These are phyloP conservation scores for Lasiosphaeriaceae sp. DNA, from an alignment of 495 filamentous ascomycete species.

Conservation along the genomic window DNA sequence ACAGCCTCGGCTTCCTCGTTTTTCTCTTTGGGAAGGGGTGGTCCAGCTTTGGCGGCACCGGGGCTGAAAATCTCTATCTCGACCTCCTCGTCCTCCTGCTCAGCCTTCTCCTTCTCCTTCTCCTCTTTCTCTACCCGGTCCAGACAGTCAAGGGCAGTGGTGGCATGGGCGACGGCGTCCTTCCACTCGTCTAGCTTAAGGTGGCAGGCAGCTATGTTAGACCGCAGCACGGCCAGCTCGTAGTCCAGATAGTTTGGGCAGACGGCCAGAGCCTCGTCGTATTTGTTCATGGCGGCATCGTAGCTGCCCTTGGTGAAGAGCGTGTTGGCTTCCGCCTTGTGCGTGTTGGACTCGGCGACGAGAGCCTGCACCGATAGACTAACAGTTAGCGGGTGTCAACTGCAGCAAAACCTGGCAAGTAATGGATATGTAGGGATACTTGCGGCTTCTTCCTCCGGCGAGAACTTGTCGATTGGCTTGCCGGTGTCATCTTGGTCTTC, in stretches of 20 bases:
- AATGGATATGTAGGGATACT: conserved; percentile 9
- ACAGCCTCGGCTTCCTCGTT: conserved; percentile 22
- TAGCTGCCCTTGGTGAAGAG: conserved; percentile 70
- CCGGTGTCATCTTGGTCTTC: conserved; percentile 18
- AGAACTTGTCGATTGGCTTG: conserved; percentile 28
- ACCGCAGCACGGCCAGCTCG: conserved; percentile 80
- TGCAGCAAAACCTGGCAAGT: not conserved
- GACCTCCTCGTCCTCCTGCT: conserved; percentile 54
- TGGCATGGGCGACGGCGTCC: conserved; percentile 70
- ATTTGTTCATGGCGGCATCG: conserved; percentile 81
- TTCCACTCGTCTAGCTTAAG: conserved; percentile 87
- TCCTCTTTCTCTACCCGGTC: conserved; percentile 49
- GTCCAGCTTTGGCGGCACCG: conserved; percentile 45
- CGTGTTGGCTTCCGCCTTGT: conserved; percentile 74
- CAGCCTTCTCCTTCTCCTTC: conserved; percentile 18
- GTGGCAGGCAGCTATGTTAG: conserved; percentile 89
- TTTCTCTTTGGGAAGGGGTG: conserved; percentile 37
- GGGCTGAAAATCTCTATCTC: conserved; percentile 55
- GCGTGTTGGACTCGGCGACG: conserved; percentile 65
- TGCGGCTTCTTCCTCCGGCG: conserved; percentile 46
- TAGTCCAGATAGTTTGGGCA: conserved; percentile 88
- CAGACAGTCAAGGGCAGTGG: conserved; percentile 65
- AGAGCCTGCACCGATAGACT: conserved; percentile 47
- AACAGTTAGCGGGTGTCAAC: not conserved
- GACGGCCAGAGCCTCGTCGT: conserved; percentile 75